These are phyloP conservation scores for Fusarium praegraminearum DNA, from an alignment of 2,329 filamentous ascomycete species.

Conservation along the genomic window DNA sequence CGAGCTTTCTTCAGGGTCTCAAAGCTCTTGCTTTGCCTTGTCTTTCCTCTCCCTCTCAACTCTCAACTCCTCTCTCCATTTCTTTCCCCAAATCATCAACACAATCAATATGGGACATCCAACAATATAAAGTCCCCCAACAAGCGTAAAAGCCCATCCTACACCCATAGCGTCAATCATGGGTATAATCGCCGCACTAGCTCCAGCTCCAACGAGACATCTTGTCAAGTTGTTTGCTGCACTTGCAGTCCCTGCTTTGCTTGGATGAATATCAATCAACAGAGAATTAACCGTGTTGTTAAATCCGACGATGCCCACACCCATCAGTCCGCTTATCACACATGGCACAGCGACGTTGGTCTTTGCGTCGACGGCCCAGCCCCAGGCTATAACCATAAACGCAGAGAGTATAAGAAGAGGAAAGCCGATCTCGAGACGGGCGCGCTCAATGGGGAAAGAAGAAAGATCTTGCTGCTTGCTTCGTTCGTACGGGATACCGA, in stretches of 20 bases:
- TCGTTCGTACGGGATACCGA: constrained; percentile 66
- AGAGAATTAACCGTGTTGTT: constrained; percentile 66
- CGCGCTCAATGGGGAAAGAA: constrained; percentile 64
- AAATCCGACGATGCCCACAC: constrained; percentile 64
- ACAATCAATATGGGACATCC: constrained; percentile 56
- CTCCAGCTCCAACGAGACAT: constrained; percentile 66
- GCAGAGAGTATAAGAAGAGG: constrained; percentile 65
- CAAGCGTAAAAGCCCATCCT: constrained; percentile 65
- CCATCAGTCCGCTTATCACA: constrained; percentile 61
- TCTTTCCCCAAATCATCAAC: constrained; percentile 57
- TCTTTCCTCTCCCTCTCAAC: constrained; percentile 45
- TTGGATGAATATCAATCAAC: constrained; percentile 68
- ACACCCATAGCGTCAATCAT: constrained; percentile 64
- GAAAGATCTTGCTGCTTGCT: constrained; percentile 63
- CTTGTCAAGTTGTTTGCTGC: constrained; percentile 68
- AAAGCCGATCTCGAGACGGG: constrained; percentile 61
- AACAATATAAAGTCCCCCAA: constrained; percentile 58
- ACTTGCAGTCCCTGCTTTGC: constrained; percentile 64
- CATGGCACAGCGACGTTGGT: constrained; percentile 60
- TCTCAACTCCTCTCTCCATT: constrained; percentile 56
- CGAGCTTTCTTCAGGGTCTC: neutral
- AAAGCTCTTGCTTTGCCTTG: constrained; percentile 20
- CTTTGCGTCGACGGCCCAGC: constrained; percentile 62
- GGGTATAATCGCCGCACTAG: constrained; percentile 63
- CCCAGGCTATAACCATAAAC: constrained; percentile 62